phyloP scores from a whole-genome alignment of 2,329 filamentous ascomycete genomes.

The Penicillium sp. region DNA sequence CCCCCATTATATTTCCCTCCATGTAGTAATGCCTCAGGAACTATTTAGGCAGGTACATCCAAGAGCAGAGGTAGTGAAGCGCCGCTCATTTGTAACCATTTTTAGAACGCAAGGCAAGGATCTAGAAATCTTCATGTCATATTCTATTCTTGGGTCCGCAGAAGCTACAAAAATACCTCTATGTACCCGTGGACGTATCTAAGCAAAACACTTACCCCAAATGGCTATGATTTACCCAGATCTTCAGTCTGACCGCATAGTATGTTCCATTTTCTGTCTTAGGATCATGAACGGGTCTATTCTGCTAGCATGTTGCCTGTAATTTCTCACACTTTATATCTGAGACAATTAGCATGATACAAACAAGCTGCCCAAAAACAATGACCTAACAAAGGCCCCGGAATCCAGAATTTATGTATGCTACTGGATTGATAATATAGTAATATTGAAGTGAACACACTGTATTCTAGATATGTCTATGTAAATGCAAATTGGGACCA shows the following conservation, averaged over 20 bases:
- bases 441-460: too few species aligned
- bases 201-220: neutral
- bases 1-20: neutral
- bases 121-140: neutral
- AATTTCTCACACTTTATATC: too few species aligned
- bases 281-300: neutral
- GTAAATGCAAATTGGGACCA: neutral
- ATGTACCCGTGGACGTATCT: neutral
- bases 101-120: neutral
- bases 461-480: neutral
- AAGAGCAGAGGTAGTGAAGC: neutral
- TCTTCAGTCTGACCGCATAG: neutral
- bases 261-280: neutral
- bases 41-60: neutral
- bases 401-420: neutral
- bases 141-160: neutral
- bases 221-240: neutral
- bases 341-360: neutral
- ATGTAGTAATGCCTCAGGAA: too few species aligned
- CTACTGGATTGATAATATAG: neutral
- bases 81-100: too few species aligned
- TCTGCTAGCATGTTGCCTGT: too few species aligned
- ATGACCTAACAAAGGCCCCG: neutral
- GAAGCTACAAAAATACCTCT: neutral
- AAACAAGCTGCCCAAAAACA: neutral